Conservation (phyloP, 257 asterid species). For the Scutellaria barbata region DNA sequence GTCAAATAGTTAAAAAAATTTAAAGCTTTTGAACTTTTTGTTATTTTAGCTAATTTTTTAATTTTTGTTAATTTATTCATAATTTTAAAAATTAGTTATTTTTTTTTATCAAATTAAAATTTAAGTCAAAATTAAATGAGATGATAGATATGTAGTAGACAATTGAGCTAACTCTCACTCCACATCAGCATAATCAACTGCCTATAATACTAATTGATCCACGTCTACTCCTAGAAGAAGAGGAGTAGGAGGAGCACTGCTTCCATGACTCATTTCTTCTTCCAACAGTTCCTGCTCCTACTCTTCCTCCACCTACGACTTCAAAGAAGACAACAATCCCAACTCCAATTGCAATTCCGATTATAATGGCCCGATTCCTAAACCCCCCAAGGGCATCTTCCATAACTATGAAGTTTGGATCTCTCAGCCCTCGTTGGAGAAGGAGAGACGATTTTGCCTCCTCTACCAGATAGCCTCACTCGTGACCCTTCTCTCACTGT, state of each 20-base stretch:
- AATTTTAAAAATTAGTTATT: no score
- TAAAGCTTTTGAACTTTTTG: no score
- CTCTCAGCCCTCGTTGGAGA: constrained; percentile 83
- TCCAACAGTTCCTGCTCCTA: constrained; percentile 75
- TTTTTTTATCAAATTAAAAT: no score
- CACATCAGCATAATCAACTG: no score
- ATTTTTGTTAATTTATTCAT: no score
- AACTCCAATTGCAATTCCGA: constrained; percentile 40
- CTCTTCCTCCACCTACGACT: constrained; percentile 62
- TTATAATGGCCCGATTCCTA: constrained; percentile 45
- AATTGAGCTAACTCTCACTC: no score
- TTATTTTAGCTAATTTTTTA: no score
- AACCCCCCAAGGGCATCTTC: constrained; percentile 58
- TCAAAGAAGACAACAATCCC: constrained; percentile 52
- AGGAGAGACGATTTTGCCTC: constrained; percentile 81
- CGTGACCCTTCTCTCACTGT: constrained; percentile 72
- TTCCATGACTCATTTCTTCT: constrained; percentile 81
- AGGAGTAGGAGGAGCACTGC: constrained; percentile 59
- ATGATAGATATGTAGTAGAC: no score
- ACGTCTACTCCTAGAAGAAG: no score
- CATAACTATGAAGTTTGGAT: constrained; percentile 84
- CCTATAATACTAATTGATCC: no score
- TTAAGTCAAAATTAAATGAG: no score
- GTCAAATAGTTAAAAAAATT: no score
- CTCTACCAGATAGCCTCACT: constrained; percentile 76